Base-by-base conservation (phyloP, 768 basidiomycete species). In the Kwoniella bestiolae region DNA sequence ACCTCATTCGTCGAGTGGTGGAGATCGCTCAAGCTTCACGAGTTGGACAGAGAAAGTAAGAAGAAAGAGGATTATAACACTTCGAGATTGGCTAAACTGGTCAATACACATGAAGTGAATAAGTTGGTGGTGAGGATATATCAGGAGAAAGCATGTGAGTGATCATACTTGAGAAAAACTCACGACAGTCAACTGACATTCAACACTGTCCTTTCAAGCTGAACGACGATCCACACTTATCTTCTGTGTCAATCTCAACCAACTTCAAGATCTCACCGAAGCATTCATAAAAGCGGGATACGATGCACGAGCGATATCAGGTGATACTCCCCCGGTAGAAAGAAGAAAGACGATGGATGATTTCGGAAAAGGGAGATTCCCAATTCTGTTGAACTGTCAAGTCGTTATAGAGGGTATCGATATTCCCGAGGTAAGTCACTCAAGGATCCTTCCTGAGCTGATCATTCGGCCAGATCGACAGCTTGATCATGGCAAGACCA, bases 391-490 rank as follows among this genome's bases (percentile, higher is more conserved):
- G 46, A 97, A 97, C 74, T 96, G 93, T 90, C 91, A 91, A n/a
- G 90, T 95, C 53, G 83, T 95, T 68, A 95, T 92, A 0, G 94
- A 96, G 83, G 94, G 94, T 3, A 88, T 93, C 18, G 94, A 98
- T 82, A 92, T 97, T 59, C 94, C 94, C 1, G 91, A 91, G 64
- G 77, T 76, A 61, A 56, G 71, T 50, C 5, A 25, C 16, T 32
- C 3, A 46, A 23, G n/a, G n/a, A n/a, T n/a, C n/a, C n/a, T n/a
- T n/a, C n/a, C n/a, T n/a, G n/a, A n/a, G n/a, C n/a, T n/a, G n/a
- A n/a, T n/a, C 28, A 25, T 8, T 3, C 41, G 47, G 16, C 18
- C 50, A 41, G 23, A 51, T 47, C 16, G n/a, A n/a, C n/a, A n/a
- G n/a, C n/a, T n/a, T n/a, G n/a, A n/a, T 97, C 35, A 83, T 96